Base-by-base conservation (phyloP, 2,329 filamentous ascomycete genomes). In the Epichloe uncinata region DNA sequence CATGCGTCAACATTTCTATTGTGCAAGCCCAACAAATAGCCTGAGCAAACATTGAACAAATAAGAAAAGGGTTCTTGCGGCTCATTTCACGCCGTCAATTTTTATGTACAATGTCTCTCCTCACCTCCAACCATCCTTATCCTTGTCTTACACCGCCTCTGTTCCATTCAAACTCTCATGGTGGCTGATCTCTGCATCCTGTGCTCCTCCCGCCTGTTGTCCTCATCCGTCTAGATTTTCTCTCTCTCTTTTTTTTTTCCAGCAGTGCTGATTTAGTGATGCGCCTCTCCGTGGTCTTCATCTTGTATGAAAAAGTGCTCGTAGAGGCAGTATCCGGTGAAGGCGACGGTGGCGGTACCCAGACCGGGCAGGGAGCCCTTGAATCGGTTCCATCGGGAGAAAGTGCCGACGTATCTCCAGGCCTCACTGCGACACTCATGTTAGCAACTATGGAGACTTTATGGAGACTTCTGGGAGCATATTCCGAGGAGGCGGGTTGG, bases 401-500 rank as follows among this genome's bases (percentile, higher is more conserved):
- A 97, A 49, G 80, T 83, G 55, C 91, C 93, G 36, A 78, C 82
- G 75, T 95, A 96, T 69, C 93, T 80, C 93, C 93, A 98, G 64
- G 86, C 79, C 74, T 98, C 93, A 64, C 93, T 98, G n/a, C 38
- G 37, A 18, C 4, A 20, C 11, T n/a, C 9, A 5, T 12, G 40
- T 48, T 37, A 48, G 47, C 20, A 26, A 34, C 12, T 12, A 4
- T 26, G 66, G 13, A 6, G 12, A 42, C 35, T 34, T 42, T n/a
- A n/a, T n/a, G n/a, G n/a, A n/a, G n/a, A n/a, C n/a, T n/a, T n/a
- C 41, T 48, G 53, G 57, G 34, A 56, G 54, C 30, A 52, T 47
- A 30, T 6, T 22, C n/a, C 33, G 8, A 4, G 33, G 7, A 4
- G 33, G 44, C 44, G 20, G 15, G 22, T 3, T 9, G 22, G 44